phyloP scores from a whole-genome alignment of 2,329 filamentous ascomycete genomes.

The Trichoderma hamatum region DNA sequence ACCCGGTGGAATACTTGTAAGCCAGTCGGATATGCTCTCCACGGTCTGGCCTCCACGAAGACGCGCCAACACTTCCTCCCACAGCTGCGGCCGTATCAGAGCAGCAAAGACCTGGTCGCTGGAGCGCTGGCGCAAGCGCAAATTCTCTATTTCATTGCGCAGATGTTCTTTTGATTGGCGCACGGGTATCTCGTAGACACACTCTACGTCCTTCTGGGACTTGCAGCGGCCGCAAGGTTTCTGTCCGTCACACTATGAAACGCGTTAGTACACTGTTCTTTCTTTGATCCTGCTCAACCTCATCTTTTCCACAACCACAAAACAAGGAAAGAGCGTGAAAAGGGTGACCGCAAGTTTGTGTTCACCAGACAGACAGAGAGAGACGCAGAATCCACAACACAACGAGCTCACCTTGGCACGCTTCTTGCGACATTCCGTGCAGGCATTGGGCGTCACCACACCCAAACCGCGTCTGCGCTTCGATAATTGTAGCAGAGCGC shows the following conservation, averaged over 20 bases:
- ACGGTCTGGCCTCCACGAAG: conserved; percentile 58
- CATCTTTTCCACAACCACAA: neutral
- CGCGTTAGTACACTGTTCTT: neutral
- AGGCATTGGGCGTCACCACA: conserved; percentile 62
- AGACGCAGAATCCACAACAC: neutral
- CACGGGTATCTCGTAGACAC: conserved; percentile 64
- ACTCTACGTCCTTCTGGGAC: conserved; percentile 57
- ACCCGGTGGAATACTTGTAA: conserved; percentile 37
- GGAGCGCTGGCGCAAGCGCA: conserved; percentile 57
- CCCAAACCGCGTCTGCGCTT: conserved; percentile 59
- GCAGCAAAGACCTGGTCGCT: conserved; percentile 60
- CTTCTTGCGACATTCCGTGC: conserved; percentile 64
- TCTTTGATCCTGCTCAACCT: neutral
- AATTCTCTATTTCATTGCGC: conserved; percentile 60
- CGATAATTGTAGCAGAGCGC: conserved; percentile 39
- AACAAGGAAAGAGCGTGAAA: neutral
- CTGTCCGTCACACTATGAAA: conserved; percentile 59
- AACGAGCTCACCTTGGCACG: conserved; percentile 57
- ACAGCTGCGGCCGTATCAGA: conserved; percentile 53
- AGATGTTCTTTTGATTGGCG: conserved; percentile 66
- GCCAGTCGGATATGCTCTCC: conserved; percentile 60
- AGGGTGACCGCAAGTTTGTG: neutral
- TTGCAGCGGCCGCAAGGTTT: conserved; percentile 60
- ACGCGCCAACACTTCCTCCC: conserved; percentile 58
- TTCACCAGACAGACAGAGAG: conserved; percentile 40